Evolutionary conservation across 768 basidiomycete genomes (phyloP).

Genomic region (Hirschioporus abietinus): DNA sequence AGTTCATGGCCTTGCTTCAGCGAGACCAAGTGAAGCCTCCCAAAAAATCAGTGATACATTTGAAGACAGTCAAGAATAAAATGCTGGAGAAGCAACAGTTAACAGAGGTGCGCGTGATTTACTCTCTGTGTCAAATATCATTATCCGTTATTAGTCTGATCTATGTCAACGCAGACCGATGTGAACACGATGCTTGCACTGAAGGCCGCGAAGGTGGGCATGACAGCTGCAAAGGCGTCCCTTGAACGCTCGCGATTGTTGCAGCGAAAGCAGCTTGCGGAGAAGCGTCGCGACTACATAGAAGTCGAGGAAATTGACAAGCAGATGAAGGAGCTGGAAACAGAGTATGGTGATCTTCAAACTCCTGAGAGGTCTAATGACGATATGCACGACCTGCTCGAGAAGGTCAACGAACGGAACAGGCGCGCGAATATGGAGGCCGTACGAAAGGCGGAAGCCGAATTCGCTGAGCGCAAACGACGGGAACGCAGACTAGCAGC

Average conservation of each 20-base stretch:
- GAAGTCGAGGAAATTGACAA: constrained; percentile 60
- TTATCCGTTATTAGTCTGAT: constrained; percentile 3
- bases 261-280: constrained; percentile 69
- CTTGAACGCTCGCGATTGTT: constrained; percentile 63
- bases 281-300: constrained; percentile 61
- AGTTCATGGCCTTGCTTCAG: not conserved
- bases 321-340: constrained; percentile 44
- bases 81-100: constrained; percentile 54
- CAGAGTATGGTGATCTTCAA: constrained; percentile 25
- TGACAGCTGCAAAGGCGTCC: constrained; percentile 28
- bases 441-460: constrained; percentile 69
- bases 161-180: constrained; percentile 54
- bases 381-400: constrained; percentile 46
- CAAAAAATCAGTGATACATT: constrained; percentile 56
- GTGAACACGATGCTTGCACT: constrained; percentile 72
- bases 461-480: constrained; percentile 64
- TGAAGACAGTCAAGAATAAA: constrained; percentile 58
- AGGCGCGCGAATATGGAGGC: constrained; percentile 78
- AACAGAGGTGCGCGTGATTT: constrained; percentile 70
- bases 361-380: constrained; percentile 13
- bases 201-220: constrained; percentile 40
- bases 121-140: constrained; percentile 3
- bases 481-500: constrained; percentile 53
- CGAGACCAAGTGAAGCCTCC: constrained; percentile 60
- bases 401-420: constrained; percentile 87